These are phyloP conservation scores for Hymenoscyphus linearis DNA, from an alignment of 2,329 filamentous ascomycete species.

Conservation along the genomic window DNA sequence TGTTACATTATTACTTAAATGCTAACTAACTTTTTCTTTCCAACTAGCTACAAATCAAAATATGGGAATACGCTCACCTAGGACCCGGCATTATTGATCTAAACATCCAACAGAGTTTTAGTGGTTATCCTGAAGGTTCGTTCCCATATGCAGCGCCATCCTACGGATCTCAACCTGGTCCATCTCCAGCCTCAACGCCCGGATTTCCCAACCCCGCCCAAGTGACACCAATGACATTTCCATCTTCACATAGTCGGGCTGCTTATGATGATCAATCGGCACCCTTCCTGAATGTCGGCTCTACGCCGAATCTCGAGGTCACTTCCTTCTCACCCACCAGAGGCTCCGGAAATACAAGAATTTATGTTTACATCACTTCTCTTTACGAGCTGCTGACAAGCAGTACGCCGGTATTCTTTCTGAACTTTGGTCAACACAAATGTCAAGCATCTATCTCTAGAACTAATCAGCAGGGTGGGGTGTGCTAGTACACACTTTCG, in stretches of 20 bases:
- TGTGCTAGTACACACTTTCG: slow-evolving; percentile 65
- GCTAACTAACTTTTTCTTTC: not conserved
- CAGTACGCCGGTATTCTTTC: slow-evolving; percentile 50
- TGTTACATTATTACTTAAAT: not conserved
- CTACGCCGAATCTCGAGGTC: slow-evolving; percentile 57
- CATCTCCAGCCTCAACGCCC: slow-evolving; percentile 33
- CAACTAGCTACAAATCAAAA: not conserved
- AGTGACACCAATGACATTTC: slow-evolving; percentile 33
- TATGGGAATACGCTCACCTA: not conserved
- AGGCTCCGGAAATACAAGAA: slow-evolving; percentile 63
- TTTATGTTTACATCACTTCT: slow-evolving; percentile 69
- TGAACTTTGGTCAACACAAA: slow-evolving; percentile 76
- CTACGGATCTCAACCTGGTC: slow-evolving; percentile 43
- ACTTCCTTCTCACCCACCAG: slow-evolving; percentile 64
- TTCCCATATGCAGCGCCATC: slow-evolving; percentile 40
- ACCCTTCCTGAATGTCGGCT: slow-evolving; percentile 59
- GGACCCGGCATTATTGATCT: not conserved
- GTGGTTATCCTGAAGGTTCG: slow-evolving; percentile 38
- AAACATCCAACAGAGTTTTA: not conserved
- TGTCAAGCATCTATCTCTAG: slow-evolving; percentile 63
- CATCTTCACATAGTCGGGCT: slow-evolving; percentile 42
- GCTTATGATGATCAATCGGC: slow-evolving; percentile 58
- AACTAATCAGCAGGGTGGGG: slow-evolving; percentile 51
- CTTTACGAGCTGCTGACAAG: slow-evolving; percentile 67
- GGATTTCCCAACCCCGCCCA: slow-evolving; percentile 26